phyloP scores from a whole-genome alignment of 2,329 filamentous ascomycete species.

The Sordariomycetes sp. region DNA sequence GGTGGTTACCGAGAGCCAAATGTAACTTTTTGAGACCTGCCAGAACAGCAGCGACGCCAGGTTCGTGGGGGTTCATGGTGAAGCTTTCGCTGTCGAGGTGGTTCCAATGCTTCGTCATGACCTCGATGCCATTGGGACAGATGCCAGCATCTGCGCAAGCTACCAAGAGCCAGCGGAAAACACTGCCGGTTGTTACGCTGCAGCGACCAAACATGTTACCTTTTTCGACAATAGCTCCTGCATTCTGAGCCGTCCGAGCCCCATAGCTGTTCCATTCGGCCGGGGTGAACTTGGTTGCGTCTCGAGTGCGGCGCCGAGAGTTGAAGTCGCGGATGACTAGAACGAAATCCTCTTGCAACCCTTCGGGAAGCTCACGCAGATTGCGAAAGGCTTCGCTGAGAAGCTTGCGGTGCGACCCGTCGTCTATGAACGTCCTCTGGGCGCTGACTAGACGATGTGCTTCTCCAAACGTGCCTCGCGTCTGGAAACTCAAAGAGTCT shows the following conservation, averaged over 20 bases:
- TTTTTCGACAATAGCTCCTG: conserved; percentile 10
- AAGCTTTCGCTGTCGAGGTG: conserved; percentile 34
- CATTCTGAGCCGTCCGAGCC: conserved; percentile 20
- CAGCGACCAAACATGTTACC: conserved; percentile 7
- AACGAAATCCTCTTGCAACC: no score
- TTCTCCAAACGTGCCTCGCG: not conserved
- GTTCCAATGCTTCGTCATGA: conserved; percentile 26
- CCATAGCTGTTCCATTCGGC: conserved; percentile 48
- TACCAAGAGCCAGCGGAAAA: conserved; percentile 29
- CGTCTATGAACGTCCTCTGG: conserved; percentile 11
- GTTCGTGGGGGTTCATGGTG: conserved; percentile 28
- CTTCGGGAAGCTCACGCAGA: conserved; percentile 37
- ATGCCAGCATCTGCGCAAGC: conserved; percentile 29
- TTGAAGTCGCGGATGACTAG: conserved; percentile 50
- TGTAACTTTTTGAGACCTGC: conserved; percentile 33
- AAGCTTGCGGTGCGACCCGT: conserved; percentile 41
- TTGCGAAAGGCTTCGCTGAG: conserved; percentile 46
- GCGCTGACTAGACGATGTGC: not conserved
- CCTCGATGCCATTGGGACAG: conserved; percentile 33
- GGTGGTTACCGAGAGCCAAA: conserved; percentile 5
- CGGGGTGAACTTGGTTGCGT: conserved; percentile 20
- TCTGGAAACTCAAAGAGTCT: not conserved
- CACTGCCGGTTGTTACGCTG: conserved; percentile 1
- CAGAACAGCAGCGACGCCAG: conserved; percentile 29
- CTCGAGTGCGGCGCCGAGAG: conserved; percentile 37